Base-by-base conservation (phyloP, 495 filamentous ascomycete genomes). In the Barbatosphaeria neglecta region DNA sequence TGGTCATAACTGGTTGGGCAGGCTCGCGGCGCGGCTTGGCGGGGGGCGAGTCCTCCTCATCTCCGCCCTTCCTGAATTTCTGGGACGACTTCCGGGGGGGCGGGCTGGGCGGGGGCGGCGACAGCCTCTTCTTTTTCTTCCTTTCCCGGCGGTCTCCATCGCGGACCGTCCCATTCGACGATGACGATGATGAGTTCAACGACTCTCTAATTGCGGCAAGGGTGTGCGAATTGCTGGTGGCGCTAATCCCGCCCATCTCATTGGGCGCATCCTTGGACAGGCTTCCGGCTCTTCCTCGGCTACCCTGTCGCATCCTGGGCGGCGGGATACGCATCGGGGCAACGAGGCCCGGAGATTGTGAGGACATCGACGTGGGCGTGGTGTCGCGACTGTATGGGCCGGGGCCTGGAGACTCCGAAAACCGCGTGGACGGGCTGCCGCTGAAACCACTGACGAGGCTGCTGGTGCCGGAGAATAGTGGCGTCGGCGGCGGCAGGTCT, bases 361-460 rank as follows among this genome's bases (percentile, higher is more conserved):
- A 96, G 7, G 89, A 94, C 57, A 89, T 78, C 7, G 92, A 95
- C n/a, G 90, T 95, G 1, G 92, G 90, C 2, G 92, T 96, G 9
- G 92, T 94, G 37, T 87, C 83, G 54, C 84, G 76, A 63, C 90
- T 95, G 66, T 93, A 97, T 46, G 73, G 66, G 27, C 75, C 70
- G 25, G 85, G 73, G 5, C 88, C 86, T 9, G 92, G 92, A 3
- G 92, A 98, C 44, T 84, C 87, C 24, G 90, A 94, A 54, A 90
- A 95, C 48, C 87, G 75, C 27, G 89, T 96, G n/a, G 92, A 96
- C 37, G 90, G 88, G 48, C 85, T 96, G 47, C 80, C 84, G 46
- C 82, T 82, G 48, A 83, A 78, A 9, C 57, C 70, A 52, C 74
- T 78, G 33, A 74, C 52, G 42, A 74, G 68, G 44, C 72, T 73